A percentile compares a stretch with the other conserved stretches of the same genome.
These are phyloP conservation scores for Rhizoclosmatium sp. DNA, from an alignment of 192 early-diverging fungal species.

Conservation along the genomic window DNA sequence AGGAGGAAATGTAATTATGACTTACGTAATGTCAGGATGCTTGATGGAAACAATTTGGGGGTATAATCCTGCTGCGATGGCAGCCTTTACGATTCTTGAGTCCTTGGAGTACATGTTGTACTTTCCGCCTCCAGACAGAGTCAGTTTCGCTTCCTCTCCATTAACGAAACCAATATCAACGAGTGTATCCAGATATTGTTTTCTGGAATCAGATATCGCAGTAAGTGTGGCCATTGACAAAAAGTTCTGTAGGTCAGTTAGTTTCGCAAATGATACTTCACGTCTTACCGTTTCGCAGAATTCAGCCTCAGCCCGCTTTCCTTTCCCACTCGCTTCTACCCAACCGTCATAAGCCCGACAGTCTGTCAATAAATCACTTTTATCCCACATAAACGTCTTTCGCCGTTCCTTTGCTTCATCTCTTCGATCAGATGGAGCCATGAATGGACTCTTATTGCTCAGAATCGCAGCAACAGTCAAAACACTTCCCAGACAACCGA, in stretches of 20 bases:
- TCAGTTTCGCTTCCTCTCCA: neutral
- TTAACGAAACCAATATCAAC: slow-evolving; percentile 63
- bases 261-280: neutral
- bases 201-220: slow-evolving; percentile 65
- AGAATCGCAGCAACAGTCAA: slow-evolving; percentile 52
- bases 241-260: slow-evolving; percentile 53
- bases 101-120: slow-evolving; percentile 68
- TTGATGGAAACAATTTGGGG: slow-evolving; percentile 79
- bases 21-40: slow-evolving; percentile 73
- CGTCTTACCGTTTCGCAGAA: slow-evolving; percentile 50
- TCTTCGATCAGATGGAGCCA: slow-evolving; percentile 51
- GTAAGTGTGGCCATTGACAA: slow-evolving; percentile 66
- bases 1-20: neutral
- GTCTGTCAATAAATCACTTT: slow-evolving; percentile 76
- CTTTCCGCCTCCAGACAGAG: slow-evolving; percentile 38
- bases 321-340: slow-evolving; percentile 35
- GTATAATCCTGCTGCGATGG: slow-evolving; percentile 83
- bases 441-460: slow-evolving; percentile 65
- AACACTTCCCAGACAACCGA: slow-evolving; percentile 49
- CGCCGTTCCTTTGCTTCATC: slow-evolving; percentile 60
- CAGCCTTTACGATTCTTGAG: slow-evolving; percentile 71
- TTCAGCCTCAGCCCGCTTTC: slow-evolving; percentile 37
- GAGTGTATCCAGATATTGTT: slow-evolving; percentile 67
- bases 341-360: slow-evolving; percentile 57
- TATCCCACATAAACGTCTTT: slow-evolving; percentile 46